Base-by-base conservation (phyloP, 176 grass and related monocot genomes). In the Echinochloa phyllopogon region DNA sequence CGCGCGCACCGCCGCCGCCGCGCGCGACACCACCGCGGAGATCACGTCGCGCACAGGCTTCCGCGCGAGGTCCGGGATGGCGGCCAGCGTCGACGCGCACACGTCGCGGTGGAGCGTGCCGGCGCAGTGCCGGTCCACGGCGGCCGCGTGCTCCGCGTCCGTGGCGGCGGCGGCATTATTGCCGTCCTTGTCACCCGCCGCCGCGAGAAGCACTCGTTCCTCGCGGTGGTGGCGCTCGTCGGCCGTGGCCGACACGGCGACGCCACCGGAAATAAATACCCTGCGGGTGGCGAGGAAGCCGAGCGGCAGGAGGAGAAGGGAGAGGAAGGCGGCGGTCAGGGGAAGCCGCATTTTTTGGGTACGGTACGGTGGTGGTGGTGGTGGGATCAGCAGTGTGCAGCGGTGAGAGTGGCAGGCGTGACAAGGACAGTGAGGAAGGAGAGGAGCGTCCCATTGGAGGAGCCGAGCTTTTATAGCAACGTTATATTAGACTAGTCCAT, bases 31-130 rank as follows among this genome's bases (percentile, higher is more conserved):
- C 3, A 89, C 82, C 8, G 43, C 27, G n/a, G 76, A 79, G 82
- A 98, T 95, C 53, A 94, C 95, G 0, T 91, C 84, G 9, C 65
- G 79, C 5, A 93, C 50, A 23, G 85, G 49, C 69, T 90, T 90
- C 82, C 23, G 56, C 15, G 85, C 80, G 0, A 91, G 79, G 33
- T 84, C 65, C 0, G 70, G 75, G 64, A 98, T 24, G 69, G 78
- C 6, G 37, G 82, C 7, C 9, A 98, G 69, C 55, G 95, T 86
- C 68, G 90, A 94, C 49, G 20, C 82, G 74, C 95, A 98, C 58
- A 95, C 92, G 47, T 94, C 95, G 0, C 78, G 88, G 84, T 98
- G 91, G 42, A 98, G 90, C 55, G 80, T 93, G 4, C 90, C 95
- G 29, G 92, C 90, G 76, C 95, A 98, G 66, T 93, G 90, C 65